These are phyloP conservation scores for Microdochium nivale DNA, from an alignment of 2,329 filamentous ascomycete species.

Conservation along the genomic window DNA sequence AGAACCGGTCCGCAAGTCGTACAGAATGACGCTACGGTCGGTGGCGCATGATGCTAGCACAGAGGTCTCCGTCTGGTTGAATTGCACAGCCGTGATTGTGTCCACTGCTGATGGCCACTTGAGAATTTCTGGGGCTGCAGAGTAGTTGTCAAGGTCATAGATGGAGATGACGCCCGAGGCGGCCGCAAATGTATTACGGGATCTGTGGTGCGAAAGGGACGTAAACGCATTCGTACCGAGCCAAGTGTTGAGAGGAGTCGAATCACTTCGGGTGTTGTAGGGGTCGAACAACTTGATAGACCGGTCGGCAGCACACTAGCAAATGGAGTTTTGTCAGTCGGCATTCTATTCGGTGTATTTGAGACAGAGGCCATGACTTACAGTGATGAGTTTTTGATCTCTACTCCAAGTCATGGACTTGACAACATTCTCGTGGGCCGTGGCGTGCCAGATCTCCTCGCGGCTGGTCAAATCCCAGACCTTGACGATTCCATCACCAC, in stretches of 20 bases:
- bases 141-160: conserved; percentile 78
- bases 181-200: conserved; percentile 69
- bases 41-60: conserved; percentile 78
- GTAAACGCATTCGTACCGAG: conserved; percentile 79
- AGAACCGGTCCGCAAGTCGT: conserved; percentile 81
- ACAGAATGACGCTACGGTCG: conserved; percentile 81
- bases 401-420: conserved; percentile 86
- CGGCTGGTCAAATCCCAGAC: conserved; percentile 74
- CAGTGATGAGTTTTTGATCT: conserved; percentile 77
- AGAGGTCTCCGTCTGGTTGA: conserved; percentile 92
- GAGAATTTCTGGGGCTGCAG: conserved; percentile 72
- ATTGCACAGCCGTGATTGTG: conserved; percentile 79
- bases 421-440: conserved; percentile 88
- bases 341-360: not conserved
- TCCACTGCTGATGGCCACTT: conserved; percentile 83
- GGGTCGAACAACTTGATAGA: conserved; percentile 90
- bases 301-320: conserved; percentile 57
- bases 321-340: not conserved
- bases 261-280: conserved; percentile 60
- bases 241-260: conserved; percentile 75
- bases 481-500: conserved; percentile 89
- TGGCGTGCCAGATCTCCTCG: conserved; percentile 63
- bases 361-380: conserved; percentile 21
- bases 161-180: conserved; percentile 73
- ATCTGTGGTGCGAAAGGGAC: conserved; percentile 73